Base-by-base conservation (phyloP, 306 rosid species). In the Quercus variabilis region DNA sequence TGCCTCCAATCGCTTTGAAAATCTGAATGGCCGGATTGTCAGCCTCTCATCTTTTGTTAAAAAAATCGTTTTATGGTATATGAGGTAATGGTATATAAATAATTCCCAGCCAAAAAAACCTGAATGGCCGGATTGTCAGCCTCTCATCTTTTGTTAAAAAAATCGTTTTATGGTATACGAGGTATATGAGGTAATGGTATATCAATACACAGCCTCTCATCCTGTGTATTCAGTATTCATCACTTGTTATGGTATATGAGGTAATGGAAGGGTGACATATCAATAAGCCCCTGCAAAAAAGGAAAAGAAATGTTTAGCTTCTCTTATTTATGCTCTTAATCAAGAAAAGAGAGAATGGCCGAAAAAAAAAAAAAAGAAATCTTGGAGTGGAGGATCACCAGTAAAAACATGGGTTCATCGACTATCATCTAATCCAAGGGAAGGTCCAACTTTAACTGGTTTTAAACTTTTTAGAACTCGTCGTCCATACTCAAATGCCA, bases 391-490 rank as follows among this genome's bases (percentile, higher is more conserved):
- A 57, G 74, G 49, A 30, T 75, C 82, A 91, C 89, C 88, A 41
- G 55, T 20, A 18, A 58, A 79, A 75, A 55, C 25, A 33, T 63
- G 78, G 57, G 79, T 59, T 70, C 72, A 79, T 69, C 62, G 81
- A 13, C 69, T 56, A 19, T 67, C 64, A 62, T 84, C 51, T 78
- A 76, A 79, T 33, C 89, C 28, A 5, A 76, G 31, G 79, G 98
- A 82, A 70, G 81, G 46, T 84, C 84, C 89, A 67, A 89, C 90
- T 88, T 91, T 86, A 75, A 78, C 92, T 19, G 97, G 88, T 77
- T 96, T 95, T 75, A 89, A 75, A 54, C 83, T 81, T 81, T 78
- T 82, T 17, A 92, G 67, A 72, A 80, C 56, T 85, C 74, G 88
- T 76, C 86, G 70, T 73, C 86, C 86, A 84, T 71, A 77, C 74